Conservation (phyloP, 2,329 filamentous ascomycete species). For the Apiospora saccharicola region DNA sequence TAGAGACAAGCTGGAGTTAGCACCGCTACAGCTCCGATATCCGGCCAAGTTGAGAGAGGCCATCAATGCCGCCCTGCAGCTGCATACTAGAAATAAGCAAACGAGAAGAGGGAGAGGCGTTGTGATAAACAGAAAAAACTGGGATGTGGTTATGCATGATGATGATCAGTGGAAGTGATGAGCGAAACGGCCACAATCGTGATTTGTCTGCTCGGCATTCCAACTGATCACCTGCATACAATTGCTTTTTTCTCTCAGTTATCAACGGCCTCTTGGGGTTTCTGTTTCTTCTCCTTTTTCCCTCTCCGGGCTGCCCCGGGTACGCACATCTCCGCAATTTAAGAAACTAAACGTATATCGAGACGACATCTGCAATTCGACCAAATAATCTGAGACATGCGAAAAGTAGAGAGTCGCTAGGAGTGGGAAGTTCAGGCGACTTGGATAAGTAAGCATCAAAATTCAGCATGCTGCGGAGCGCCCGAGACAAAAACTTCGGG, state of each 20-base stretch:
- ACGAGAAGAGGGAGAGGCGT: neutral
- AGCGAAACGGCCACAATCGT: neutral
- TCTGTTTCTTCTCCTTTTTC: neutral
- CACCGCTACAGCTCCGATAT: neutral
- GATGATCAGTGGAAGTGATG: neutral
- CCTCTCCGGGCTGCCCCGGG: neutral
- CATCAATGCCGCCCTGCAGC: neutral
- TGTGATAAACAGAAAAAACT: neutral
- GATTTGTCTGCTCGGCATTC: neutral
- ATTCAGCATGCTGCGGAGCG: neutral
- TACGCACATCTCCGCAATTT: neutral
- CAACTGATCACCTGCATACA: neutral
- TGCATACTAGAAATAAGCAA: neutral
- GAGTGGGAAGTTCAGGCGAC: neutral
- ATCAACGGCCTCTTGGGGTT: neutral
- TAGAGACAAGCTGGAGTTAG: neutral
- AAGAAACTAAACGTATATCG: no score
- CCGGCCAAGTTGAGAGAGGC: neutral
- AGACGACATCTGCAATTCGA: neutral
- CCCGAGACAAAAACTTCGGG: constrained; percentile 1
- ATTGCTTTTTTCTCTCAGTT: neutral
- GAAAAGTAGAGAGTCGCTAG: neutral
- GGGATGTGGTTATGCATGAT: constrained; percentile 3
- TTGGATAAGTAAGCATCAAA: neutral
- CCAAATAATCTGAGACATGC: neutral